These are phyloP conservation scores for Pulveroboletus sp. DNA, from an alignment of 768 basidiomycete genomes.

Conservation along the genomic window DNA sequence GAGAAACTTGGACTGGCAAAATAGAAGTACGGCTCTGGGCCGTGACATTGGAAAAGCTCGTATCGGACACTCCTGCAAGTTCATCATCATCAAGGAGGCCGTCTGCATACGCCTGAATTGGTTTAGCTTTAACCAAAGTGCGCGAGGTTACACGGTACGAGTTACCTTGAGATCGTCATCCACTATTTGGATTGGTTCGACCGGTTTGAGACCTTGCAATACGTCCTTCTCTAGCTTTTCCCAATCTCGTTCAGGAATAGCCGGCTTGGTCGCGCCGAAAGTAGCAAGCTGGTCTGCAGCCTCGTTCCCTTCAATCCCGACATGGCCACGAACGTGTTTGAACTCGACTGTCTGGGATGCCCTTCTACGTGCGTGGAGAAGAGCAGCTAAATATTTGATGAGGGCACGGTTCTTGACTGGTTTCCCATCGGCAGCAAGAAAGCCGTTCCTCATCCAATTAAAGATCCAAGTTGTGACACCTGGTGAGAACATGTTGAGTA, in stretches of 20 bases:
- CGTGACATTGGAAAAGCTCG: neutral
- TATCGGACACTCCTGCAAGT: conserved; percentile 20
- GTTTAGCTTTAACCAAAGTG: conserved; percentile 5
- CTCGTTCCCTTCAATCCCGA: conserved; percentile 80
- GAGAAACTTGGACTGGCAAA: neutral
- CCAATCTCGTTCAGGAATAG: conserved; percentile 60
- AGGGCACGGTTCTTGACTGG: conserved; percentile 72
- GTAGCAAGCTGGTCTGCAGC: conserved; percentile 78
- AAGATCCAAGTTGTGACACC: conserved; percentile 69
- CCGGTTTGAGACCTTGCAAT: conserved; percentile 11
- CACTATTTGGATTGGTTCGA: neutral
- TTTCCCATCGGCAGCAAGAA: conserved; percentile 42
- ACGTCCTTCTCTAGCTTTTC: conserved; percentile 20
- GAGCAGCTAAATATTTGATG: conserved; percentile 66
- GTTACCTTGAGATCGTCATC: conserved; percentile 21
- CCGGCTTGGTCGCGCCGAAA: conserved; percentile 43
- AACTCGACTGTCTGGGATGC: conserved; percentile 58
- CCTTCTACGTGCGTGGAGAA: conserved; percentile 51
- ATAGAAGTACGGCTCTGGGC: neutral
- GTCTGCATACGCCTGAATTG: conserved; percentile 31
- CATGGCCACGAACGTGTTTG: conserved; percentile 77
- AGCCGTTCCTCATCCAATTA: conserved; percentile 62
- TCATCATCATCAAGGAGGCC: conserved; percentile 36
- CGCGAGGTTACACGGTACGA: neutral
- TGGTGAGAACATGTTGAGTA: conserved; percentile 30